Evolutionary conservation across 306 rosid genomes (phyloP).

Genomic region (Pueraria montana): DNA sequence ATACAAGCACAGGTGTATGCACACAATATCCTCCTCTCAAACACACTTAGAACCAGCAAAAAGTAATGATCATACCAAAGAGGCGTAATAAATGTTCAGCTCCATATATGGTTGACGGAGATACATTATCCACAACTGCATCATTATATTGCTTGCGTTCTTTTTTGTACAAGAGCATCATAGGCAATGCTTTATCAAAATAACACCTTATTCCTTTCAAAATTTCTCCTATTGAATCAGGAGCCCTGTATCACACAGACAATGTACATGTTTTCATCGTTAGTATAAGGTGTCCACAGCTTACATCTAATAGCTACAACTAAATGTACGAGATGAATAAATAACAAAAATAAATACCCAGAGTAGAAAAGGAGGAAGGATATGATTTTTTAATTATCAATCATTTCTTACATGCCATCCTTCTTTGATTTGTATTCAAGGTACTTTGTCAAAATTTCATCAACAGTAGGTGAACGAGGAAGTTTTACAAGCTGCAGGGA

Average conservation of each 20-base stretch:
- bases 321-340: not conserved
- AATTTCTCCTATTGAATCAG: conserved; percentile 83
- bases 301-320: conserved; percentile 27
- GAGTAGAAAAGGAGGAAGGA: conserved; percentile 40
- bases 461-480: conserved; percentile 98
- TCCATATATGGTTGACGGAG: conserved; percentile 90
- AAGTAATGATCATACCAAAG: conserved; percentile 75
- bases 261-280: conserved; percentile 39
- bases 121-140: conserved; percentile 62
- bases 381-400: conserved; percentile 30
- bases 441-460: conserved; percentile 88
- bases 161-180: conserved; percentile 87
- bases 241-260: conserved; percentile 62
- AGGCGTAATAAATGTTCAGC: conserved; percentile 97
- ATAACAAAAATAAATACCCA: conserved; percentile 25
- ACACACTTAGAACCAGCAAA: conserved; percentile 30
- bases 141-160: conserved; percentile 91
- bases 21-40: conserved; percentile 34
- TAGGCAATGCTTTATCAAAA: conserved; percentile 93
- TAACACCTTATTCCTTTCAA: conserved; percentile 91
- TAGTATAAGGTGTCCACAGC: conserved; percentile 37
- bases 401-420: conserved; percentile 81
- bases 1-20: not conserved
- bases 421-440: conserved; percentile 90
- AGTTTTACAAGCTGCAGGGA: conserved; percentile 87